Percentiles rank a stretch among this genome's conserved stretches.
phyloP scores from a whole-genome alignment of 2,329 filamentous ascomycete genomes.

The Tolypocladium pustulatum region DNA sequence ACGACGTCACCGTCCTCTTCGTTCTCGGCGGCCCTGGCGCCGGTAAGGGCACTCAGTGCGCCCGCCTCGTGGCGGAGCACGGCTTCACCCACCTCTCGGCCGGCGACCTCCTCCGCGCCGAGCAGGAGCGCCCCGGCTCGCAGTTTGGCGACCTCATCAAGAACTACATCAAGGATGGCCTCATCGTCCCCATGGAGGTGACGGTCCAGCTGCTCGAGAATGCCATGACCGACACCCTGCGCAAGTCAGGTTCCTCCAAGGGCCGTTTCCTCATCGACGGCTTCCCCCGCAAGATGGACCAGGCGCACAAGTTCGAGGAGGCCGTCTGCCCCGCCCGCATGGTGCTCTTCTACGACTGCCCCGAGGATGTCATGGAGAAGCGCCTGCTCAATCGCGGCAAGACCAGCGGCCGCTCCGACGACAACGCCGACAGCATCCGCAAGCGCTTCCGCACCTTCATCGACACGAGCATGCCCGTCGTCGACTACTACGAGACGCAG shows the following conservation, averaged over 20 bases:
- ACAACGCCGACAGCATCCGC: slow-evolving; percentile 90
- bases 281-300: slow-evolving; percentile 95
- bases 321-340: slow-evolving; percentile 73
- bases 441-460: slow-evolving; percentile 93
- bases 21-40: slow-evolving; percentile 92
- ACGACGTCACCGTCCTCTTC: slow-evolving; percentile 85
- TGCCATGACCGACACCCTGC: slow-evolving; percentile 68
- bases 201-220: slow-evolving; percentile 91
- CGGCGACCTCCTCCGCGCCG: slow-evolving; percentile 84
- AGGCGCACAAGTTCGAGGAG: slow-evolving; percentile 88
- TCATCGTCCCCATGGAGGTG: slow-evolving; percentile 98
- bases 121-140: slow-evolving; percentile 77
- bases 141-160: slow-evolving; percentile 91
- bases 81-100: slow-evolving; percentile 89
- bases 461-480: slow-evolving; percentile 96
- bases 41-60: slow-evolving; percentile 94
- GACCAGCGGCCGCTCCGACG: slow-evolving; percentile 83
- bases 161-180: slow-evolving; percentile 84
- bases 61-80: slow-evolving; percentile 75
- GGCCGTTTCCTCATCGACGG: slow-evolving; percentile 69
- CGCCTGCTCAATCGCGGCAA: slow-evolving; percentile 81
- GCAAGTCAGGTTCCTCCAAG: slow-evolving; percentile 35
- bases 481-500: slow-evolving; percentile 70
- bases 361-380: slow-evolving; percentile 78
- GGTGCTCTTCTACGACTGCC: slow-evolving; percentile 90